Evolutionary conservation across 768 basidiomycete species (phyloP).

Genomic region (Tulasnella sp.): DNA sequence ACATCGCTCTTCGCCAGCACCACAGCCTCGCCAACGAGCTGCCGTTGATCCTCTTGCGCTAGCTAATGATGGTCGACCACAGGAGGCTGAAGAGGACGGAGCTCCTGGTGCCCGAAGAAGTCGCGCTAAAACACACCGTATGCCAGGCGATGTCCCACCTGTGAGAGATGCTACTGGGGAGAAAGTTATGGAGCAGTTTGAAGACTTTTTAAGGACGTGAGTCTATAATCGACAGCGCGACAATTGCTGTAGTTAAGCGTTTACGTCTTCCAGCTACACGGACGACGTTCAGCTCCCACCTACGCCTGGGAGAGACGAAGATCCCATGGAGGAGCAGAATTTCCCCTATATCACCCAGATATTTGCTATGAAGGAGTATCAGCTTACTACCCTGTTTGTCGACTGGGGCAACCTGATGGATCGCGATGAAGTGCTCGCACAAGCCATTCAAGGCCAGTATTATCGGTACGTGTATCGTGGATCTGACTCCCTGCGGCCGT

Average conservation of each 20-base stretch:
- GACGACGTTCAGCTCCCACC: conserved; percentile 65
- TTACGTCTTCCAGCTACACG: conserved; percentile 49
- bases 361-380: conserved; percentile 87
- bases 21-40: neutral
- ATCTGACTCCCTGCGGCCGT: neutral
- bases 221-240: conserved; percentile 23
- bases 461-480: conserved; percentile 42
- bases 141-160: conserved; percentile 53
- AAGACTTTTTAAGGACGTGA: conserved; percentile 82
- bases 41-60: conserved; percentile 2
- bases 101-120: neutral
- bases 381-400: conserved; percentile 90
- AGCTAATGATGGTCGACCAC: conserved; percentile 1
- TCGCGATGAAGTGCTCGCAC: conserved; percentile 83
- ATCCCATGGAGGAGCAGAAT: conserved; percentile 34
- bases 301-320: conserved; percentile 68
- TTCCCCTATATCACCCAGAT: conserved; percentile 86
- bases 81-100: conserved; percentile 15
- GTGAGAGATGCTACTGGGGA: conserved; percentile 94
- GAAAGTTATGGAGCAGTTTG: conserved; percentile 84
- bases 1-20: conserved; percentile 6
- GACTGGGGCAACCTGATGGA: conserved; percentile 86
- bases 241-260: conserved; percentile 2
- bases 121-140: conserved; percentile 11
- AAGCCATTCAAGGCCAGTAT: conserved; percentile 88